Evolutionary conservation across 371 early-diverging fungal species (phyloP).

Genomic region (Haplosporangium sp.): DNA sequence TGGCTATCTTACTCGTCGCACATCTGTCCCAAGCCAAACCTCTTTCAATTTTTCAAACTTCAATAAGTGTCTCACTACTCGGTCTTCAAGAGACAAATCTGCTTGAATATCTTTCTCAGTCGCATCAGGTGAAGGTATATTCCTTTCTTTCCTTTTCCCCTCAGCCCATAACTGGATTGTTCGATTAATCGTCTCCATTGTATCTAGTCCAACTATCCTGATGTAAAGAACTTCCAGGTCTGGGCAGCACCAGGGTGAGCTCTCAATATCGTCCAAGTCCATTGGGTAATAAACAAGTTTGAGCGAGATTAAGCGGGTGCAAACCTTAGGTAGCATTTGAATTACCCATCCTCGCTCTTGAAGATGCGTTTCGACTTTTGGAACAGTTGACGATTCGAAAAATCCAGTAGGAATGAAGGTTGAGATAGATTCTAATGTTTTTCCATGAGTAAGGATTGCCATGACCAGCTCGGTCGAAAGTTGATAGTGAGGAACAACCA

Average conservation of each 20-base stretch:
- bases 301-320: background rate
- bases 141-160: background rate
- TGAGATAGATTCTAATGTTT: background rate
- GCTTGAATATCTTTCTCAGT: too few species aligned
- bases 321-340: background rate
- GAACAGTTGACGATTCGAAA: background rate
- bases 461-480: background rate
- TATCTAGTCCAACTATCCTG: constrained; percentile 13
- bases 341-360: background rate
- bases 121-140: background rate
- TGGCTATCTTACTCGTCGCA: too few species aligned
- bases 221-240: background rate
- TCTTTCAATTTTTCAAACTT: background rate
- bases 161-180: constrained; percentile 7
- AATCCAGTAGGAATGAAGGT: background rate
- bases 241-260: background rate
- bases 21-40: background rate
- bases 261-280: constrained; percentile 14
- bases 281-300: background rate
- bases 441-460: constrained; percentile 5
- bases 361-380: background rate
- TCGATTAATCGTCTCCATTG: background rate
- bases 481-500: background rate
- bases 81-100: background rate
- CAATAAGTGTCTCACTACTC: background rate